phyloP scores from a whole-genome alignment of 164 flowering plant genomes.

The Nymphaea thermarum region DNA sequence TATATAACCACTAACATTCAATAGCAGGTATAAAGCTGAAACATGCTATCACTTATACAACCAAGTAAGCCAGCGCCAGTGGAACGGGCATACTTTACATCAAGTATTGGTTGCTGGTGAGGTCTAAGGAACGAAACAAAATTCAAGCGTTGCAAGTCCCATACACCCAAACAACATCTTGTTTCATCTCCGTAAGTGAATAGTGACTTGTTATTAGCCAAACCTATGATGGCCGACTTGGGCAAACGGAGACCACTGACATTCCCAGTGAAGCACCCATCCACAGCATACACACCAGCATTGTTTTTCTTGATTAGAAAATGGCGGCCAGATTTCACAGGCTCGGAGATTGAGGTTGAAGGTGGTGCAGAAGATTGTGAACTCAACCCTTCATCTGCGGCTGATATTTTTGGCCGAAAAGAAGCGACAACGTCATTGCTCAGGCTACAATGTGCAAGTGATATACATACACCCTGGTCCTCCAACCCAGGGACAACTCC shows the following conservation, averaged over 20 bases:
- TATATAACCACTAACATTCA: neutral
- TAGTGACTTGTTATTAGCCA: constrained; percentile 15
- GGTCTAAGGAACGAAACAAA: constrained; percentile 25
- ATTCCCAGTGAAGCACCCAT: constrained; percentile 23
- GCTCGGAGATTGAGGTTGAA: constrained; percentile 21
- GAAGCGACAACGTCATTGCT: constrained; percentile 63
- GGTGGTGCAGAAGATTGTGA: constrained; percentile 38
- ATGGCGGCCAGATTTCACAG: constrained; percentile 46
- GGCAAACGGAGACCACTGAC: constrained; percentile 55
- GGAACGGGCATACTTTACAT: constrained; percentile 38
- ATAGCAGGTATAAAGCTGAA: constrained; percentile 43
- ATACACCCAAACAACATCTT: constrained; percentile 31
- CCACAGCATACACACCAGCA: constrained; percentile 20
- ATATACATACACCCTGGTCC: constrained; percentile 83
- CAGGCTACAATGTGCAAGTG: constrained; percentile 50
- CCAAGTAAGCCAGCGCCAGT: constrained; percentile 31
- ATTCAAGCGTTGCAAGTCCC: constrained; percentile 49
- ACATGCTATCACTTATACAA: constrained; percentile 50
- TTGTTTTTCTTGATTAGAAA: constrained; percentile 31
- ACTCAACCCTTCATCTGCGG: constrained; percentile 12
- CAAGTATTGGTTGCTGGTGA: constrained; percentile 37
- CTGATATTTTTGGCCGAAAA: constrained; percentile 63
- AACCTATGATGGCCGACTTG: constrained; percentile 44
- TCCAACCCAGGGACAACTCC: constrained; percentile 42
- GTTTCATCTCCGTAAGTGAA: constrained; percentile 67